Base-by-base conservation (phyloP, 2,329 filamentous ascomycete genomes). In the Chalaropsis ovoidea region DNA sequence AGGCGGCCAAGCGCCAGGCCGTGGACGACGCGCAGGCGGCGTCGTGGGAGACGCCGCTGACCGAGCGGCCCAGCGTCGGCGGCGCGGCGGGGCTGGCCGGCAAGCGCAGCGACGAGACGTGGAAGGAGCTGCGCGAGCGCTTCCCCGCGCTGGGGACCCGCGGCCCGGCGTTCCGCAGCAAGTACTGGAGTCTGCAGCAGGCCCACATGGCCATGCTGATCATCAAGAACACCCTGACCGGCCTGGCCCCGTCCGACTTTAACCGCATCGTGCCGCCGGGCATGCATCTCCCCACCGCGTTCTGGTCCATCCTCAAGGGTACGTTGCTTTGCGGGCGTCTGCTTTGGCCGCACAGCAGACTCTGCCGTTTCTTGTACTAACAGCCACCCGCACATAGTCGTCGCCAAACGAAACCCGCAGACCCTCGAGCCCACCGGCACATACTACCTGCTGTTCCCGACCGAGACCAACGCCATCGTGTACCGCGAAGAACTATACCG, bases 401-500 rank as follows among this genome's bases (percentile, higher is more conserved):
- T 88, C 27, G 87, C 87, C 68, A 82, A 80, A 58, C 85, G 86
- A 68, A 79, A 89, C 71, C 79, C 81, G 3, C 73, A 78, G 65
- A 89, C 86, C 10, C 79, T 89, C 62, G 82, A 83, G 66, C 82
- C 84, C 3, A 74, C 82, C 1, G 85, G 83, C 67, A 80, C 80
- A 70, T 92, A 91, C 76, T 86, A 82, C 74, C 76, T 93, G 65
- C 78, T 89, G 65, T 93, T 92, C 77, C 77, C 81, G 68, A 81
- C 77, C 24, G 71, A 76, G 19, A 75, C 77, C n/a, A 81, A 84
- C 13, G 87, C 88, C 0, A 72, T 76, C 7, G 78, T 81, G 49
- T 92, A 89, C 73, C 79, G 82, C 64, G 71, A 72, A 65, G 72
- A 73, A 63, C 68, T 76, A 66, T 68, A 72, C 22, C 74, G 73